Evolutionary conservation across 768 basidiomycete species (phyloP), one percentile per base, ranked within the genome.

Genomic region (Phlebiopsis flavidoalba): DNA sequence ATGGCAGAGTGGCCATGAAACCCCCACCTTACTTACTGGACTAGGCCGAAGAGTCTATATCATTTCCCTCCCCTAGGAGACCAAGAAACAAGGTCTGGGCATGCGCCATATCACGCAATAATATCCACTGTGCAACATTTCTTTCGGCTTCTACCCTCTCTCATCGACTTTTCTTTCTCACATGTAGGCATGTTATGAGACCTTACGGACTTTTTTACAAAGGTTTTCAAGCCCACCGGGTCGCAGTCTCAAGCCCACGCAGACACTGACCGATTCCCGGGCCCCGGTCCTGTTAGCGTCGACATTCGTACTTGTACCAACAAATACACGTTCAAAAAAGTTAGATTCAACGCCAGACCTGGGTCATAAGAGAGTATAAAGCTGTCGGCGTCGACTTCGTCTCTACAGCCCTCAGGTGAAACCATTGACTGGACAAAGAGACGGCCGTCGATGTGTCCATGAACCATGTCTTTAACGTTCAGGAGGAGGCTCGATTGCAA

Each of bases 261-360:
- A 4, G 53, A 36, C 35, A 8, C 7, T n/a, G n/a, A 3, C 53
- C 14, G 1, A 52, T 36, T n/a, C n/a, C n/a, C 35, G 49, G 26
- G 51, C 59, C 17, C 63, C 63, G 7, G 43, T 62, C 57, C 45
- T n/a, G 73, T 61, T 58, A 74, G n/a, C 48, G 43, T 67, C 7
- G 79, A 84, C 54, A 47, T n/a, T 81, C 12, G 70, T 79, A 5
- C 67, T n/a, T 81, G 6, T 72, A n/a, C n/a, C 73, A 37, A 64
- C 87, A 52, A 75, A 72, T 7, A 75, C n/a, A n/a, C 69, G 8
- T 63, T 88, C 47, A 77, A 76, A 26, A 77, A 76, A 26, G 66
- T 89, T n/a, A 81, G 80, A 58, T 88, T 88, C 8, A 85, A 82
- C 5, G 88, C 89, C 86, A 87, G 67, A 90, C 85, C 66, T 75